Base-by-base conservation (phyloP, 78 protist genomes). In the slime mould (Dictyostelium discoideum) region DNA sequence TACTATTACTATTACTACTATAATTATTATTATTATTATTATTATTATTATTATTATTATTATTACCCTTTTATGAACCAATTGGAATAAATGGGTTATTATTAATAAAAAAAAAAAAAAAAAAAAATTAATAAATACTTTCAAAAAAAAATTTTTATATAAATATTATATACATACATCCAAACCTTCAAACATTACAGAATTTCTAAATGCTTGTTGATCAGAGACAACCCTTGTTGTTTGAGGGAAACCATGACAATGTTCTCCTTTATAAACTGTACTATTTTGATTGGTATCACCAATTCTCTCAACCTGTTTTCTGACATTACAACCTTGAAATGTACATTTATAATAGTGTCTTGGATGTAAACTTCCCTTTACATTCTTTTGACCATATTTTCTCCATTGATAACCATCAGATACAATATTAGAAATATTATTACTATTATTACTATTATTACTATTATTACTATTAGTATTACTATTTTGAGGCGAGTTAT, bases 281-380 rank as follows among this genome's bases (percentile, higher is more conserved):
- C 37, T 54, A 20, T 73, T 46, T 40, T 76, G 24, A 37, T 80
- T 48, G 1, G 63, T 69, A 10, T 37, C 50, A 37, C 82, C 26
- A 18, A 48, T 1, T 5, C 74, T 22, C 11, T 84, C 90, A 85
- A 92, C 65, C 69, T 86, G 92, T 54, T 92, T 92, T 74, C 80
- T 92, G 5, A 86, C 96, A 83, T 42, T 86, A 40, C 96, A 92
- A 39, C 92, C 93, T 40, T 81, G 72, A 24, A 69, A 76, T 5
- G 94, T 85, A 26, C 96, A 94, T 40, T 87, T 94, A 83, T 94
- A 94, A 54, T 94, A 94, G 40, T 73, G 79, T 77, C 93, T 87
- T 77, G 96, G 96, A 44, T 67, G 48, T n/a, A 9, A 10, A 29
- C 78, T 84, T 18, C 94, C 96, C 37, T 87, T 94, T 10, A 94